Conservation (phyloP, 306 rosid genomes). For the Crotalaria pallida region DNA sequence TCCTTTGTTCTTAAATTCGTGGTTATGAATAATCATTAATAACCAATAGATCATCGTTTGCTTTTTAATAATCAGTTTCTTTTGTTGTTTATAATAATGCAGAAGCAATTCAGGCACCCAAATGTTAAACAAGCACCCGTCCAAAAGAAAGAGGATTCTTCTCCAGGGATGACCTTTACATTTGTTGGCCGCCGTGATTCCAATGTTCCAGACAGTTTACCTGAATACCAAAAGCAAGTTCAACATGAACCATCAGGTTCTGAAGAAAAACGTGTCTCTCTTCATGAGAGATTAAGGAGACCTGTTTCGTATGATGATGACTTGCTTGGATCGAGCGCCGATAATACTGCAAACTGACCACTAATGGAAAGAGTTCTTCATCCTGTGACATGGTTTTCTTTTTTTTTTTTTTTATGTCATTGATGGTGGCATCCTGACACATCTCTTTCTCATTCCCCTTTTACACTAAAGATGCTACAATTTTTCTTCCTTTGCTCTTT, state of each 20-base stretch:
- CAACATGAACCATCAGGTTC: slow-evolving; percentile 32
- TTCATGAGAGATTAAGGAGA: slow-evolving; percentile 54
- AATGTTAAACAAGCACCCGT: slow-evolving; percentile 20
- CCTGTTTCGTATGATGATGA: slow-evolving; percentile 69
- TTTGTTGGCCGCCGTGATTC: not conserved
- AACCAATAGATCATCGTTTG: too few species aligned
- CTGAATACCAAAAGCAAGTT: slow-evolving; percentile 22
- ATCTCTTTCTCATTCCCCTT: too few species aligned
- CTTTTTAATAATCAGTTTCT: too few species aligned
- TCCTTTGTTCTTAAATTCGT: too few species aligned
- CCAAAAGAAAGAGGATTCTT: slow-evolving; percentile 34
- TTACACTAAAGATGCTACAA: too few species aligned
- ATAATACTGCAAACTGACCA: slow-evolving; percentile 24
- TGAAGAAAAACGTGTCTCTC: slow-evolving; percentile 34
- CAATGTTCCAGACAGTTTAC: slow-evolving; percentile 7
- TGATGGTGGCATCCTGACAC: not conserved
- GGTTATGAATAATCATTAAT: too few species aligned
- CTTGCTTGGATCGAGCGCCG: slow-evolving; percentile 32
- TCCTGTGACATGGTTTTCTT: not conserved
- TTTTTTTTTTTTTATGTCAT: not conserved
- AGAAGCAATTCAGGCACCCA: slow-evolving; percentile 76
- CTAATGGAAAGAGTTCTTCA: not conserved
- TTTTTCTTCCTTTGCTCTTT: not conserved
- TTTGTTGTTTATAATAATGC: slow-evolving; percentile 22
- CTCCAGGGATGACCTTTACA: slow-evolving; percentile 18